Base-by-base conservation (phyloP, 495 filamentous ascomycete genomes). In the Tetracladium marchalianum region DNA sequence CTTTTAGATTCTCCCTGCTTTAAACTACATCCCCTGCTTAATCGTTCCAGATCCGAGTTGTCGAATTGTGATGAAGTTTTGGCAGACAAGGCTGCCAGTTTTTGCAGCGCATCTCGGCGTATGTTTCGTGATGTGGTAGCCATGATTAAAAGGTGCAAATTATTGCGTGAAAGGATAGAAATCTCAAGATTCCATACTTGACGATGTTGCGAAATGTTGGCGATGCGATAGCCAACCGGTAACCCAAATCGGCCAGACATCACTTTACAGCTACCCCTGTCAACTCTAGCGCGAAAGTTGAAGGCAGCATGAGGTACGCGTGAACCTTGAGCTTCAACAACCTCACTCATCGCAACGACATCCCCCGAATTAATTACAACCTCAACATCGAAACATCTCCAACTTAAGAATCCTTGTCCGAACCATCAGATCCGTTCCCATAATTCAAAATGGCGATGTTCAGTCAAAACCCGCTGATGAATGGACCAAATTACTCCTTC, bases 81-180 rank as follows among this genome's bases (percentile, higher is more conserved):
- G 35, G 81, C 67, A 37, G 70, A 80, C 51, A 76, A 77, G 10
- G 68, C 69, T 47, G 82, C 84, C 46, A 90, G 79, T 62, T 83
- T 85, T 63, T 82, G 70, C 52, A 90, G 67, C 32, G 85, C 84
- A 39, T 70, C 69, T 45, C 70, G 69, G 62, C 81, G 76, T 44
- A 83, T 73, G 45, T 73, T 64, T 43, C 46, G 40, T 4, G 56
- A 51, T 11, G 35, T 43, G 37, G 52, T 59, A 37, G 4, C 18
- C 11, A 10, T 15, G 5, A 9, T 24, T 59, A 37, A 56, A 42
- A 35, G 36, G 32, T 34, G 11, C 18, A 16, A 31, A 1, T 34
- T 27, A 27, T 27, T 27, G 22, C 22, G 22, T 7, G 22, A 31
- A 37, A 18, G 33, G 15, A n/a, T n/a, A 36, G 16, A 36, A n/a